Evolutionary conservation across 2,329 filamentous ascomycete genomes (phyloP).

Genomic region (Cytospora mali): DNA sequence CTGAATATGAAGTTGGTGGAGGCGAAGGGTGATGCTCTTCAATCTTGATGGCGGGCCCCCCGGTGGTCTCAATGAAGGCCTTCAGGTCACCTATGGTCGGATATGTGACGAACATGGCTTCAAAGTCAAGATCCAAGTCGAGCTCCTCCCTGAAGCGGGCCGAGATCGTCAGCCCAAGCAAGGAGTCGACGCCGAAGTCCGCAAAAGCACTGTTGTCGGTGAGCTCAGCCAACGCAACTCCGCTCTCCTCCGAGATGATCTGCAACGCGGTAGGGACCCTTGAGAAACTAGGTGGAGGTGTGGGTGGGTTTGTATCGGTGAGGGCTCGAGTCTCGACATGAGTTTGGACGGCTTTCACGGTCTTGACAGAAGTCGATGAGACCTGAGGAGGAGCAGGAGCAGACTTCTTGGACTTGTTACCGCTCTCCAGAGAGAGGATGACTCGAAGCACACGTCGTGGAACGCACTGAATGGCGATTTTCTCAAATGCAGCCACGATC

Average conservation of each 20-base stretch:
- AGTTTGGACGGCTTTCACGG: no score
- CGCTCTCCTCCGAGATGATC: slow-evolving; percentile 12
- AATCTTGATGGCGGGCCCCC: no score
- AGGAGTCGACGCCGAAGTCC: slow-evolving; percentile 40
- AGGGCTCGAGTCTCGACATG: no score
- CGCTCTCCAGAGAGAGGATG: neutral
- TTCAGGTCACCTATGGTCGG: slow-evolving; percentile 28
- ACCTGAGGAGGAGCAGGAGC: no score
- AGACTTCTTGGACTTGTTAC: neutral
- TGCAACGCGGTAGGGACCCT: neutral
- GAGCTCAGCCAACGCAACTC: neutral
- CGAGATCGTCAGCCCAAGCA: slow-evolving; percentile 38
- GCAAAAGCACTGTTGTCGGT: slow-evolving; percentile 35
- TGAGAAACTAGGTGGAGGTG: no score
- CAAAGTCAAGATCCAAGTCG: slow-evolving; percentile 34
- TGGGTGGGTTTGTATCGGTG: no score
- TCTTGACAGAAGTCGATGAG: no score
- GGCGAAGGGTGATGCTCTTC: no score
- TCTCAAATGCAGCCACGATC: slow-evolving; percentile 50
- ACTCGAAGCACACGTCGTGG: slow-evolving; percentile 38
- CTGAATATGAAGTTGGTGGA: no score
- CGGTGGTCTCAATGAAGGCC: no score
- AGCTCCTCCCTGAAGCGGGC: slow-evolving; percentile 40
- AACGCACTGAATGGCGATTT: slow-evolving; percentile 66
- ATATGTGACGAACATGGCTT: slow-evolving; percentile 34